These are phyloP conservation scores for Exophiala sideris DNA, from an alignment of 2,329 filamentous ascomycete genomes.

Conservation along the genomic window DNA sequence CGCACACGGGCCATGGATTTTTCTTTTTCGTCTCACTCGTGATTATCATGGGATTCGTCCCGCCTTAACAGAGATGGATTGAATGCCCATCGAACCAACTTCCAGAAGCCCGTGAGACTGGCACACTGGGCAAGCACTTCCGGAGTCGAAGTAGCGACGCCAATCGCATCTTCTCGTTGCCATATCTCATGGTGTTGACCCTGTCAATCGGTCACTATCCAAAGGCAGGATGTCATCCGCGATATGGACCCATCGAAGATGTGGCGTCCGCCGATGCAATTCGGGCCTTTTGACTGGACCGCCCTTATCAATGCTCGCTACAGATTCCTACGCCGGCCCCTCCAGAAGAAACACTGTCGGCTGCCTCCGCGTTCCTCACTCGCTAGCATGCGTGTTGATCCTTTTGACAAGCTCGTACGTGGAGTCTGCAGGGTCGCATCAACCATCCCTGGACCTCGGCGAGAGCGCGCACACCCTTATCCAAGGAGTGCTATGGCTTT, in stretches of 20 bases:
- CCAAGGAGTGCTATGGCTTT: not conserved
- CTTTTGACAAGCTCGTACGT: constrained; percentile 5
- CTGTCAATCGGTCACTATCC: constrained; percentile 3
- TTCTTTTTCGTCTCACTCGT: no score
- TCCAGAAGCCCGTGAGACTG: no score
- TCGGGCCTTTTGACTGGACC: constrained; percentile 6
- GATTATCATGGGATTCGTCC: no score
- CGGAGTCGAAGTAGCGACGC: not conserved
- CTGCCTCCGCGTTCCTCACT: constrained; percentile 16
- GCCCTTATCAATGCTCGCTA: constrained; percentile 17
- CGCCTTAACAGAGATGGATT: not conserved
- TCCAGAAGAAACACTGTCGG: constrained; percentile 3
- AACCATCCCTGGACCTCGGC: not conserved
- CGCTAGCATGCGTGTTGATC: constrained; percentile 5
- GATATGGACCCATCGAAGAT: not conserved
- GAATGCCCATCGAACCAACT: not conserved
- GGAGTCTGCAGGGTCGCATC: constrained; percentile 14
- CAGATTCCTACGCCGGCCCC: constrained; percentile 7
- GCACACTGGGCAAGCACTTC: not conserved
- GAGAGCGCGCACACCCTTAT: not conserved
- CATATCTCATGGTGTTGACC: not conserved
- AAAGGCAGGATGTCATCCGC: constrained; percentile 6
- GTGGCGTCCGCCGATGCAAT: not conserved
- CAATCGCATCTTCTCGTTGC: not conserved
- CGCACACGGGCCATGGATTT: no score